Percentiles rank a stretch among this genome's conserved stretches.
Evolutionary conservation across 2,329 filamentous ascomycete species (phyloP).

Genomic region (Nigrospora sphaerica): DNA sequence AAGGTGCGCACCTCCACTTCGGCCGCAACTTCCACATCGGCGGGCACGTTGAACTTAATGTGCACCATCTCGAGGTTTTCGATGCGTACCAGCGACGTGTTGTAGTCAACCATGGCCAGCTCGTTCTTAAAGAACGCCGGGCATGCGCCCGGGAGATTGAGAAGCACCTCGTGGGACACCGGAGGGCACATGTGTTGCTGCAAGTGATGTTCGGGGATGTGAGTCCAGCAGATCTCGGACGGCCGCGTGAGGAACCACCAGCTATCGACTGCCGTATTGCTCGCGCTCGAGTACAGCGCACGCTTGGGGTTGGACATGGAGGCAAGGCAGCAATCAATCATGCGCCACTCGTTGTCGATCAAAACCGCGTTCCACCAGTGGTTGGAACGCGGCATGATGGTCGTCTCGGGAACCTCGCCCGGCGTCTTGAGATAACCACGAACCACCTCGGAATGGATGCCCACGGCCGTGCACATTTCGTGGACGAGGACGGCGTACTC

Average conservation of each 20-base stretch:
- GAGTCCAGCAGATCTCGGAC: conserved; percentile 88
- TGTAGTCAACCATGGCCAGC: conserved; percentile 79
- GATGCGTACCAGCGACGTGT: conserved; percentile 77
- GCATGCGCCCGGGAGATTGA: conserved; percentile 79
- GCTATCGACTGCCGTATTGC: conserved; percentile 64
- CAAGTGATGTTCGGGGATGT: conserved; percentile 77
- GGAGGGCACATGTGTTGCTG: conserved; percentile 93
- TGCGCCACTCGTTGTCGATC: conserved; percentile 90
- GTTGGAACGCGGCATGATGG: conserved; percentile 78
- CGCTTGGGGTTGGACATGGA: conserved; percentile 84
- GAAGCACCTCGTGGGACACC: conserved; percentile 75
- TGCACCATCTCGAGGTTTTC: conserved; percentile 94
- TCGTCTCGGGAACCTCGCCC: conserved; percentile 74
- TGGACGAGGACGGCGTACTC: conserved; percentile 84
- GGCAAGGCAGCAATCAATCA: conserved; percentile 90
- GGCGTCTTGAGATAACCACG: conserved; percentile 86
- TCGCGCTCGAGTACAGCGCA: conserved; percentile 65
- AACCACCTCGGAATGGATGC: conserved; percentile 80
- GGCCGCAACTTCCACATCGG: conserved; percentile 85
- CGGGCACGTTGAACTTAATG: conserved; percentile 77
- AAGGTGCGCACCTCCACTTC: conserved; percentile 84
- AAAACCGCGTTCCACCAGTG: conserved; percentile 98
- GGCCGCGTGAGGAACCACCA: conserved; percentile 95
- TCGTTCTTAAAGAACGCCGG: conserved; percentile 81
- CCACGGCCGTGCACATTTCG: conserved; percentile 90